phyloP scores from a whole-genome alignment of 345 rosid genomes.

The Bruguiera parviflora region DNA sequence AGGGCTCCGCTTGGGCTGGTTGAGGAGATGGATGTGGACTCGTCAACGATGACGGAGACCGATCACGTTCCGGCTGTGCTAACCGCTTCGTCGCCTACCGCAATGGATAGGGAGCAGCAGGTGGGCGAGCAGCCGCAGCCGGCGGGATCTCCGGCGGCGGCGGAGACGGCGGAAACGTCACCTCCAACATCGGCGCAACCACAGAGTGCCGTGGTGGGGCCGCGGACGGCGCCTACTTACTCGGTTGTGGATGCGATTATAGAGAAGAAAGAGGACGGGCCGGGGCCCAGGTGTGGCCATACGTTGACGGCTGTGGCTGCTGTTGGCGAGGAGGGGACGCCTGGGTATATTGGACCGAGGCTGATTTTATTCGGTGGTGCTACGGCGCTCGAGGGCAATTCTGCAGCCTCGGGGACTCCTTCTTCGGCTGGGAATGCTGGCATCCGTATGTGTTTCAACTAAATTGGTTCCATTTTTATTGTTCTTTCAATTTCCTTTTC shows the following conservation, averaged over 20 bases:
- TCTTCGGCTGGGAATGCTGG: conserved; percentile 97
- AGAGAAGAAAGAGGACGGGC: conserved; percentile 92
- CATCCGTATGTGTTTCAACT: conserved; percentile 57
- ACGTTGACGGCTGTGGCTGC: conserved; percentile 91
- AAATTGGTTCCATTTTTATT: neutral
- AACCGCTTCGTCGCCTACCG: conserved; percentile 24
- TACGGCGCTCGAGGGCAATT: conserved; percentile 94
- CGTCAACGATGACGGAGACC: conserved; percentile 59
- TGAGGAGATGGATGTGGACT: conserved; percentile 68
- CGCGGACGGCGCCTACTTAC: conserved; percentile 90
- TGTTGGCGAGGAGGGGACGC: conserved; percentile 91
- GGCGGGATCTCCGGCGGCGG: conserved; percentile 24
- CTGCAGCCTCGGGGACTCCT: conserved; percentile 84
- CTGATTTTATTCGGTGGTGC: conserved; percentile 96
- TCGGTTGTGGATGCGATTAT: conserved; percentile 71
- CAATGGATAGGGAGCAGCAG: conserved; percentile 58
- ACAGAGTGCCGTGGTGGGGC: conserved; percentile 54
- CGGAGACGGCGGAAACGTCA: conserved; percentile 12
- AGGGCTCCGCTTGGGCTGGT: conserved; percentile 29
- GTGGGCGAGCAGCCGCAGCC: conserved; percentile 37
- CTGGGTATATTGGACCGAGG: conserved; percentile 79
- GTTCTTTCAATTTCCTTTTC: neutral
- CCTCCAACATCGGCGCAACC: conserved; percentile 31
- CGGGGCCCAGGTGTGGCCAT: conserved; percentile 99
- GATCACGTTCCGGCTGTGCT: conserved; percentile 53